Percentiles rank a stretch among this genome's conserved stretches.
Conservation (phyloP, 2,329 filamentous ascomycete genomes). For the Knufia petricola region DNA sequence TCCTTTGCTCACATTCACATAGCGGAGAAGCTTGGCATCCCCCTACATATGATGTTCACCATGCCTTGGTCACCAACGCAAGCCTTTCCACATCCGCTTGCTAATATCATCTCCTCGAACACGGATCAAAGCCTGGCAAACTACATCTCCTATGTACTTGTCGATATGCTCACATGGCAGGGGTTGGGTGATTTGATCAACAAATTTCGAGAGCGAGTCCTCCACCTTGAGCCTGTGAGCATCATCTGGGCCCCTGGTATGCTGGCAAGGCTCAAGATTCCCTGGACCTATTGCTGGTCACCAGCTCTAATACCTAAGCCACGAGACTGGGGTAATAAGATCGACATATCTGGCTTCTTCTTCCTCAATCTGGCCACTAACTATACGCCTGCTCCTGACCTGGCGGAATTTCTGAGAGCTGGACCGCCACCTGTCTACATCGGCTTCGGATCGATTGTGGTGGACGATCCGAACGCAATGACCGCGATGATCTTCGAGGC, state of each 20-base stretch:
- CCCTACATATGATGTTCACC: slow-evolving; percentile 82
- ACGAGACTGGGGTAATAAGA: slow-evolving; percentile 62
- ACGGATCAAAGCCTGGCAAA: slow-evolving; percentile 70
- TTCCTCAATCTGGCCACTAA: slow-evolving; percentile 60
- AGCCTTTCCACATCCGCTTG: slow-evolving; percentile 75
- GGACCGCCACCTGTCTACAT: slow-evolving; percentile 71
- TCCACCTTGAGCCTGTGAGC: slow-evolving; percentile 68
- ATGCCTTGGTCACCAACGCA: slow-evolving; percentile 89
- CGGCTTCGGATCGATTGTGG: slow-evolving; percentile 74
- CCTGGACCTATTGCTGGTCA: slow-evolving; percentile 90
- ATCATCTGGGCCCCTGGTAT: slow-evolving; percentile 75
- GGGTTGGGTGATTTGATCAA: slow-evolving; percentile 87
- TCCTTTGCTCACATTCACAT: slow-evolving; percentile 71
- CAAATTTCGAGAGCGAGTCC: slow-evolving; percentile 62
- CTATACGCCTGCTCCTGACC: slow-evolving; percentile 56
- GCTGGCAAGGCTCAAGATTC: slow-evolving; percentile 63
- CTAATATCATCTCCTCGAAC: slow-evolving; percentile 68
- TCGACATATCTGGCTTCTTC: slow-evolving; percentile 67
- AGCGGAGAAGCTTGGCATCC: slow-evolving; percentile 67
- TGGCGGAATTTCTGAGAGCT: slow-evolving; percentile 56
- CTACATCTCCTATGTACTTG: slow-evolving; percentile 71
- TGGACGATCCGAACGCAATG: slow-evolving; percentile 63
- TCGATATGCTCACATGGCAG: slow-evolving; percentile 91
- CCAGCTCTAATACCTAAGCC: slow-evolving; percentile 70
- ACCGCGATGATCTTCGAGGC: slow-evolving; percentile 65